Evolutionary conservation across 2,329 filamentous ascomycete genomes (phyloP).

Genomic region (Dothistroma septosporum): DNA sequence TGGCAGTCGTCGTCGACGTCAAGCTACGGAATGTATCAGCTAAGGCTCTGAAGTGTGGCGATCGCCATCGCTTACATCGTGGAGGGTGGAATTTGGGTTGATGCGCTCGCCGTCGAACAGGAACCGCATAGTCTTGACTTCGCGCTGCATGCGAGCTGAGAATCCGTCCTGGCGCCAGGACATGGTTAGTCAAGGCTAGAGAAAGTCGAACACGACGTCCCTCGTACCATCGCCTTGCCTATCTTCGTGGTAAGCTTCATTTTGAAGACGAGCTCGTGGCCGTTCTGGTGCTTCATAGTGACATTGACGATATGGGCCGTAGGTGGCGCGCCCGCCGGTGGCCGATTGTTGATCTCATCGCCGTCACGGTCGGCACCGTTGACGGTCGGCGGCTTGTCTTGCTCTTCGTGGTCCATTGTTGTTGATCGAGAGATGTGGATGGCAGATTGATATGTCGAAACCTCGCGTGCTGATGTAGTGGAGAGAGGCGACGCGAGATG

Average conservation of each 20-base stretch:
- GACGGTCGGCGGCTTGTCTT: not conserved
- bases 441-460: not conserved
- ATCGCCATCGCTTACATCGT: constrained; percentile 15
- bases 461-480: not conserved
- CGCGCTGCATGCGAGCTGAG: constrained; percentile 14
- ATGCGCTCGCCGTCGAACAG: constrained; percentile 26
- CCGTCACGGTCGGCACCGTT: constrained; percentile 3
- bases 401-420: not conserved
- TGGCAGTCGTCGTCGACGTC: not conserved
- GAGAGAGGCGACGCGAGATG: not conserved
- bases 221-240: constrained; percentile 24
- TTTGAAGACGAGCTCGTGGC: constrained; percentile 21
- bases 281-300: constrained; percentile 19
- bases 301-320: constrained; percentile 4
- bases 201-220: not conserved
- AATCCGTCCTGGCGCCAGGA: constrained; percentile 10
- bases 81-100: constrained; percentile 15
- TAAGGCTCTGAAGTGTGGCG: not conserved
- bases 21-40: constrained; percentile 3
- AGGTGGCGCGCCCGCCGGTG: not conserved
- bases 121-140: constrained; percentile 18
- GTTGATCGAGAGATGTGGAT: not conserved
- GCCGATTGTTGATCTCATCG: not conserved
- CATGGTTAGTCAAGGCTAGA: not conserved
- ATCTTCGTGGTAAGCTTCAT: constrained; percentile 26